These are phyloP conservation scores for Raphanus sativus DNA, from an alignment of 345 rosid genomes.

Conservation along the genomic window DNA sequence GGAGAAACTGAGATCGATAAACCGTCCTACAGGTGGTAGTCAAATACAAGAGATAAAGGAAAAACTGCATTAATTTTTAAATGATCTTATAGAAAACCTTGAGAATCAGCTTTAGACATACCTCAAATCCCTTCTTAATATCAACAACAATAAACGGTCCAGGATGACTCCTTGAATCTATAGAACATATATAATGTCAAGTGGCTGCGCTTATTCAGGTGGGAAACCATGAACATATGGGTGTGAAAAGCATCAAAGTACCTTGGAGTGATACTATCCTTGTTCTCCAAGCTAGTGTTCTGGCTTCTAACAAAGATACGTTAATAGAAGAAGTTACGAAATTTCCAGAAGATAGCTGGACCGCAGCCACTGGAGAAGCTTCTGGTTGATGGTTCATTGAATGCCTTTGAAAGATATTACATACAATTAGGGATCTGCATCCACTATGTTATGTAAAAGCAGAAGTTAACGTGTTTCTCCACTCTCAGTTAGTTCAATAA, in stretches of 20 bases:
- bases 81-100: conserved; percentile 19
- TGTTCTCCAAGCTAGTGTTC: conserved; percentile 78
- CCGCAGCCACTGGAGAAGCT: conserved; percentile 52
- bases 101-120: conserved; percentile 36
- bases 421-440: conserved; percentile 30
- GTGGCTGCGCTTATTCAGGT: conserved; percentile 16
- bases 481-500: conserved; percentile 9
- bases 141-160: conserved; percentile 86
- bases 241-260: conserved; percentile 41
- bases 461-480: conserved; percentile 16
- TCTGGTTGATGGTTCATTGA: conserved; percentile 47
- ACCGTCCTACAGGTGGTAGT: conserved; percentile 60
- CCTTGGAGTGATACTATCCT: conserved; percentile 74
- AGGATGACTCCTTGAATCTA: conserved; percentile 84
- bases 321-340: conserved; percentile 58
- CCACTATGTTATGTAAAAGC: conserved; percentile 8
- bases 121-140: conserved; percentile 68
- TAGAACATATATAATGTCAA: conserved; percentile 27
- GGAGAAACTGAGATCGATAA: conserved; percentile 82
- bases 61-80: conserved; percentile 11
- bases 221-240: conserved; percentile 18
- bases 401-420: conserved; percentile 48
- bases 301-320: conserved; percentile 59
- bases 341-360: conserved; percentile 69
- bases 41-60: conserved; percentile 9